A percentile compares a stretch with the other conserved stretches of the same genome.
Conservation (phyloP, 2,329 filamentous ascomycete genomes). For the Diaporthe batatas region DNA sequence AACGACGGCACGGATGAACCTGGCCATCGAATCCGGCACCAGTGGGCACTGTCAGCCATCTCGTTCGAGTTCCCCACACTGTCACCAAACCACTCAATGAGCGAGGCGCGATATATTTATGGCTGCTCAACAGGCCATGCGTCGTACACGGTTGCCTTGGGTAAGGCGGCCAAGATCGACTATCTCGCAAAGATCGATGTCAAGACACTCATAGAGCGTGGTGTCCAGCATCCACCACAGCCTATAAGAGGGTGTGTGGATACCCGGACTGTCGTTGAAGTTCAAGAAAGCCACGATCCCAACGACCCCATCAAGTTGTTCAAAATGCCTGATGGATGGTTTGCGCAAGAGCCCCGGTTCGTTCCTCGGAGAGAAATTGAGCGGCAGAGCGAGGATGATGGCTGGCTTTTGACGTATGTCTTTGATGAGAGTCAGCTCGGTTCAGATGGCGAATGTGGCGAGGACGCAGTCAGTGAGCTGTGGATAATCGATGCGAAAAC, state of each 20-base stretch:
- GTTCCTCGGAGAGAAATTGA: constrained; percentile 58
- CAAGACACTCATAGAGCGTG: constrained; percentile 64
- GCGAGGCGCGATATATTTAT: constrained; percentile 71
- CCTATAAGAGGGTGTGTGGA: constrained; percentile 74
- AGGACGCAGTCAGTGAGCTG: constrained; percentile 68
- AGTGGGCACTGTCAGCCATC: constrained; percentile 75
- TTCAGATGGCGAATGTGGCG: constrained; percentile 58
- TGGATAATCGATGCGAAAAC: constrained; percentile 76
- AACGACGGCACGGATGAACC: constrained; percentile 26
- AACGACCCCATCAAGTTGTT: constrained; percentile 73
- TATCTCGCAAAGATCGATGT: constrained; percentile 73
- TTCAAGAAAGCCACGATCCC: constrained; percentile 59
- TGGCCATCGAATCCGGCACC: constrained; percentile 63
- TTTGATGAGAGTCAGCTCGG: constrained; percentile 77
- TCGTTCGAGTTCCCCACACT: constrained; percentile 78
- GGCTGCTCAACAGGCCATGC: constrained; percentile 73
- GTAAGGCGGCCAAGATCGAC: constrained; percentile 76
- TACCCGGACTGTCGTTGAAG: constrained; percentile 63
- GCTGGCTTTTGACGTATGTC: constrained; percentile 76
- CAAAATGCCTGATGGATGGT: constrained; percentile 70
- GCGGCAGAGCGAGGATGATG: constrained; percentile 70
- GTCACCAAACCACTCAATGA: constrained; percentile 68
- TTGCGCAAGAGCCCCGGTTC: constrained; percentile 77
- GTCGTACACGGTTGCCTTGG: constrained; percentile 71
- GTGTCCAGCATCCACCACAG: constrained; percentile 59